Conservation (phyloP, 2,329 filamentous ascomycete species). For the Alternaria angustiovoidea region DNA sequence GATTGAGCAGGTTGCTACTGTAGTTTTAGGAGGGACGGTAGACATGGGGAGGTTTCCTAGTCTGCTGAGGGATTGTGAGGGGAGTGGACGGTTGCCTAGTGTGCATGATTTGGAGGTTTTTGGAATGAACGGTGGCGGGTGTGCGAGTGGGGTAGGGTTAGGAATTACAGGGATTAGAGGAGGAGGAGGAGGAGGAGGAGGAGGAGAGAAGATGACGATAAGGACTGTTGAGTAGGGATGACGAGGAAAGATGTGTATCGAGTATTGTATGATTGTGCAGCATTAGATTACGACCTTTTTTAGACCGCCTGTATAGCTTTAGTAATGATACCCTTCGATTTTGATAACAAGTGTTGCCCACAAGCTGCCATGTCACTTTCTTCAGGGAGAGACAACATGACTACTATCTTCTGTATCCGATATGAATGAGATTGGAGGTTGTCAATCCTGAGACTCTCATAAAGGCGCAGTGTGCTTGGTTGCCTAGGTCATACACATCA, state of each 20-base stretch:
- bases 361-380: too few species aligned
- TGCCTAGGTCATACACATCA: background rate
- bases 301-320: background rate
- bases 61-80: constrained; percentile 21
- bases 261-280: background rate
- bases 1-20: constrained; percentile 26
- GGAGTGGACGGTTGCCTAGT: constrained; percentile 18
- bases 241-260: background rate
- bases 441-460: background rate
- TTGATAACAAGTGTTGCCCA: background rate
- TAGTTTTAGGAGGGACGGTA: constrained; percentile 20
- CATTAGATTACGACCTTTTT: background rate
- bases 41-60: constrained; percentile 24
- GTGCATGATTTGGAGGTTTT: constrained; percentile 25
- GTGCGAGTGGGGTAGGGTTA: background rate
- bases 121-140: constrained; percentile 6
- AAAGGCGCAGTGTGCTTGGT: background rate
- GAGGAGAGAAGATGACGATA: background rate
- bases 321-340: constrained; percentile 2
- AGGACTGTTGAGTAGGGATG: background rate
- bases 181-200: background rate
- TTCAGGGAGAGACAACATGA: background rate
- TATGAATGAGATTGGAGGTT: background rate
- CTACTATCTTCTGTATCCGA: background rate
- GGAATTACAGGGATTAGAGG: background rate